Conservation (phyloP, 257 asterid species). For the Nicotiana benthamiana region DNA sequence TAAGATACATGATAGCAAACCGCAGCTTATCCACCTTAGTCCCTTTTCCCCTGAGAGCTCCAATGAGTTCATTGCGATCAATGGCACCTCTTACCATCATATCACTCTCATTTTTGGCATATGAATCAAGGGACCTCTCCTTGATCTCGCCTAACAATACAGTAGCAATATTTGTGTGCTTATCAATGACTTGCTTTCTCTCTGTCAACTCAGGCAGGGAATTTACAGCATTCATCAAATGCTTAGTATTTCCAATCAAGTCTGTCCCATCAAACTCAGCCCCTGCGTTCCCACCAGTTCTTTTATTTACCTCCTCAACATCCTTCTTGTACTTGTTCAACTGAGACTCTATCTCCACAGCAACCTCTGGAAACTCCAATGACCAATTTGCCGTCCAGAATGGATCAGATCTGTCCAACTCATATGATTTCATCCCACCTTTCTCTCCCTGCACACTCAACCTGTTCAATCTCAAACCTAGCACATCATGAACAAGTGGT, state of each 20-base stretch:
- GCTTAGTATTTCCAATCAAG: slow-evolving; percentile 81
- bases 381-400: slow-evolving; percentile 86
- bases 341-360: slow-evolving; percentile 80
- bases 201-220: slow-evolving; percentile 95
- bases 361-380: slow-evolving; percentile 84
- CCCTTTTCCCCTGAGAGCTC: slow-evolving; percentile 86
- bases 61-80: slow-evolving; percentile 71
- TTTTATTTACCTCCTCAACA: slow-evolving; percentile 85
- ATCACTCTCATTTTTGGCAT: slow-evolving; percentile 77
- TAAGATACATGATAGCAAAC: slow-evolving; percentile 68
- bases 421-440: slow-evolving; percentile 75
- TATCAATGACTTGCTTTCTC: slow-evolving; percentile 75
- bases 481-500: slow-evolving; percentile 92
- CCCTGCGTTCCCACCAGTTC: slow-evolving; percentile 78
- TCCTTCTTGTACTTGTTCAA: slow-evolving; percentile 76
- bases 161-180: slow-evolving; percentile 88
- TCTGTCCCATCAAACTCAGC: slow-evolving; percentile 87
- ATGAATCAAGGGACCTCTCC: slow-evolving; percentile 70
- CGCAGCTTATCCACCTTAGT: slow-evolving; percentile 58
- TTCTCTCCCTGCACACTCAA: slow-evolving; percentile 84
- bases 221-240: slow-evolving; percentile 90
- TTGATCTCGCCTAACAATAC: slow-evolving; percentile 61
- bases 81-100: slow-evolving; percentile 85
- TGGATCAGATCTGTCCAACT: slow-evolving; percentile 68
- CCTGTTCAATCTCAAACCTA: slow-evolving; percentile 88